Base-by-base conservation (phyloP, 2,329 filamentous ascomycete genomes). In the Shiraia sp. region DNA sequence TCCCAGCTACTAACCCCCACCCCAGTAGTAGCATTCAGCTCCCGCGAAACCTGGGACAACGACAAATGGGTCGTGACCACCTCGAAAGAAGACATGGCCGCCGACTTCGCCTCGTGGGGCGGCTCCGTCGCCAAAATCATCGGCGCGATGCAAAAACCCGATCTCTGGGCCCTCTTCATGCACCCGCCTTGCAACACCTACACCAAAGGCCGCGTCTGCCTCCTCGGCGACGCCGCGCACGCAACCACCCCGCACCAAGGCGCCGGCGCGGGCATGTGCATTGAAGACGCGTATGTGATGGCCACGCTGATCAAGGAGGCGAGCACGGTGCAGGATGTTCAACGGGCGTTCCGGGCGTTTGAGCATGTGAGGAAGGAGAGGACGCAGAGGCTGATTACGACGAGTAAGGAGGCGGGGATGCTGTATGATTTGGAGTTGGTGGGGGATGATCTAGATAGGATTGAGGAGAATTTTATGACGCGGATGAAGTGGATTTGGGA, bases 101-200 rank as follows among this genome's bases (percentile, higher is more conserved):
- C 53, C 13, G 63, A 66, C 31, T 68, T 59, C 26, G 49, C 47
- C 4, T 49, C 40, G 3, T 68, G 63, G 63, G 61, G 63, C 12
- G 49, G 56, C 2, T 49, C 57, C 15, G 62, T 66, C 12, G 56
- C 58, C 27, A 63, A 55, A 22, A 65, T 68, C 10, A 41, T 68
- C 6, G 43, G 50, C 6, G 63, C 63, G 2, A 70, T 83, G 49
- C 73, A 78, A 3, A 73, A 77, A 10, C 71, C 73, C 3, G 76
- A 80, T 39, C 76, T 78, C 42, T 82, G 79, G 79, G 79, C 74
- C 2, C 69, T 82, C 3, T 82, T 80, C 59, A 78, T 81, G 63
- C 75, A 78, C 14, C 59, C 71, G 6, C 77, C 77, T 0, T 72
- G 72, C 10, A 68, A 70, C 5, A 65, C 62, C 3, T 82, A 77